Evolutionary conservation across 2,329 filamentous ascomycete species (phyloP).

Genomic region (Pestalotiopsis sp.): DNA sequence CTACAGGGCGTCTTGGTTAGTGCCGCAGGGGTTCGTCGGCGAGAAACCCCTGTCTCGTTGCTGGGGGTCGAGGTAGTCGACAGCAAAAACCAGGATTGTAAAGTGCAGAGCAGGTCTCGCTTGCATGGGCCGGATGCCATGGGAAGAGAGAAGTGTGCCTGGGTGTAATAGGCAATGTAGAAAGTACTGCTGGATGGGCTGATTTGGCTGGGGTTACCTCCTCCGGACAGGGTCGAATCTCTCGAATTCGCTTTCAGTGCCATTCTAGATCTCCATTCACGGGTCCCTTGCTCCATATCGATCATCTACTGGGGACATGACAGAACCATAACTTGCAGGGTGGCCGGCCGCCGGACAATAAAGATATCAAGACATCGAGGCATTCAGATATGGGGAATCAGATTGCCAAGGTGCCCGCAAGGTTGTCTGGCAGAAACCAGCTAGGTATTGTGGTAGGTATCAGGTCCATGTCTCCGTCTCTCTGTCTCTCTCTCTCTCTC

Average conservation of each 20-base stretch:
- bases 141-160: not conserved
- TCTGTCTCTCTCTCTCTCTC: not conserved
- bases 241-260: conserved; percentile 4
- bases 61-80: not conserved
- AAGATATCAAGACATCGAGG: not conserved
- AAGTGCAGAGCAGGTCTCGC: not conserved
- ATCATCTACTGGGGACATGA: not conserved
- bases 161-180: not conserved
- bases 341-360: not conserved
- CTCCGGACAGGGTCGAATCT: not conserved
- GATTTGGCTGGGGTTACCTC: not conserved
- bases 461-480: not conserved
- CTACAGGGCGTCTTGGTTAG: conserved; percentile 1
- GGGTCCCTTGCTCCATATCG: not conserved
- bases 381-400: not conserved
- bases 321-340: not conserved
- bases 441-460: not conserved
- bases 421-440: not conserved
- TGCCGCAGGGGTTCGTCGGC: not conserved
- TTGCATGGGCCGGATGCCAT: not conserved
- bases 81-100: not conserved
- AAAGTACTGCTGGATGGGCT: not conserved
- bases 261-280: conserved; percentile 1
- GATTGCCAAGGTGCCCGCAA: not conserved
- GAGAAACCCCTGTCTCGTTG: not conserved